phyloP scores from a whole-genome alignment of 2,329 filamentous ascomycete species.

The Pseudovirgaria hyperparasitica region DNA sequence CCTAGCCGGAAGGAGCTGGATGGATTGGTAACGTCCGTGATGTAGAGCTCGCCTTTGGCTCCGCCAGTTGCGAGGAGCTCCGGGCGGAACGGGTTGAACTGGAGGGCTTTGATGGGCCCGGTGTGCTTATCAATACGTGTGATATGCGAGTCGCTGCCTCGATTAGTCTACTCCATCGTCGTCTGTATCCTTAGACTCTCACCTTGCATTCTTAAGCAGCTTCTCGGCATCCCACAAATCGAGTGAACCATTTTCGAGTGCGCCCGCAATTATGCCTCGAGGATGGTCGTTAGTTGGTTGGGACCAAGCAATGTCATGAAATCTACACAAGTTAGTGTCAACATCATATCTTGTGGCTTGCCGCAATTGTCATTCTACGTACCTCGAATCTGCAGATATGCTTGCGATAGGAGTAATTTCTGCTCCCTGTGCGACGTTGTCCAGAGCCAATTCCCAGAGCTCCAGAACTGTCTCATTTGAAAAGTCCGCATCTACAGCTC shows the following conservation, averaged over 20 bases:
- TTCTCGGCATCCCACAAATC: constrained; percentile 86
- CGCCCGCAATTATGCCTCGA: constrained; percentile 84
- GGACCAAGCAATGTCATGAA: constrained; percentile 95
- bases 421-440: constrained; percentile 58
- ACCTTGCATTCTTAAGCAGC: constrained; percentile 41
- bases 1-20: constrained; percentile 80
- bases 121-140: constrained; percentile 82
- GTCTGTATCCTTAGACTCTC: constrained; percentile 39
- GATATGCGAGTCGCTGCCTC: constrained; percentile 57
- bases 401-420: constrained; percentile 79
- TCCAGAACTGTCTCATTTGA: constrained; percentile 95
- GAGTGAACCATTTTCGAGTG: constrained; percentile 84
- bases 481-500: constrained; percentile 93
- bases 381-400: constrained; percentile 84
- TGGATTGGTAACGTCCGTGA: constrained; percentile 88
- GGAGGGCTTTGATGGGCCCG: constrained; percentile 82
- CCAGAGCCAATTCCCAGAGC: constrained; percentile 85
- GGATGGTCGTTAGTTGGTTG: constrained; percentile 66
- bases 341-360: background rate
- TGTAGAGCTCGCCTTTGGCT: constrained; percentile 88
- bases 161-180: constrained; percentile 12
- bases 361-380: no score
- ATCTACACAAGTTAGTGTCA: constrained; percentile 41
- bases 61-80: constrained; percentile 88
- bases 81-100: constrained; percentile 89